These are phyloP conservation scores for Plasmodium adleri DNA, from an alignment of 169 alveolate genomes.

Conservation along the genomic window DNA sequence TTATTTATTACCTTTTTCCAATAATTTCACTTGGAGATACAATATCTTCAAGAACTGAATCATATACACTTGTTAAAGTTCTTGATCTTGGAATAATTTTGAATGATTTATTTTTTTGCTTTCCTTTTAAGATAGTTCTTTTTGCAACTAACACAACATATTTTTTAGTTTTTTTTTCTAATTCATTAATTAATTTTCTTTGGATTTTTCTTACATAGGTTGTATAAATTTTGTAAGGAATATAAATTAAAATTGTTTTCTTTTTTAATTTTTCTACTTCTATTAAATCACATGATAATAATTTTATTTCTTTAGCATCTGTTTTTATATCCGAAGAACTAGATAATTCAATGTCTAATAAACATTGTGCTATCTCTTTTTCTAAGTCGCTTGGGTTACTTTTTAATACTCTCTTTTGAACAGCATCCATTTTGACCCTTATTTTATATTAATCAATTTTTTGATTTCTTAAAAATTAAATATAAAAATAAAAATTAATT, in stretches of 20 bases:
- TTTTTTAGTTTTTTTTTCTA: constrained; percentile 95
- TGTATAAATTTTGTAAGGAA: constrained; percentile 90
- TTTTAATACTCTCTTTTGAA: constrained; percentile 38
- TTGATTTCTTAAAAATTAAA: constrained; percentile 19
- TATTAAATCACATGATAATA: constrained; percentile 89
- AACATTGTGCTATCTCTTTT: constrained; percentile 89
- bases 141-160: constrained; percentile 94
- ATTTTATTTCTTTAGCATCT: constrained; percentile 86
- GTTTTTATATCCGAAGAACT: constrained; percentile 89
- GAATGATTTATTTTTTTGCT: constrained; percentile 88
- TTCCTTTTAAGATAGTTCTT: constrained; percentile 92
- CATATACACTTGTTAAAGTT: constrained; percentile 96
- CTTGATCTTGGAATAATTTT: constrained; percentile 96
- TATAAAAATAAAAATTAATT: background rate
- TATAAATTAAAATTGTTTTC: constrained; percentile 91
- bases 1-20: constrained; percentile 87
- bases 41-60: constrained; percentile 95
- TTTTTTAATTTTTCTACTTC: constrained; percentile 88
- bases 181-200: constrained; percentile 92
- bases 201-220: constrained; percentile 91
- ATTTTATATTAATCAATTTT: constrained; percentile 9
- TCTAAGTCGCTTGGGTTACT: constrained; percentile 85
- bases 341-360: constrained; percentile 88
- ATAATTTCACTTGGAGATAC: constrained; percentile 95
- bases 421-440: constrained; percentile 59